phyloP scores from a whole-genome alignment of 257 asterid genomes.

The Scutellaria barbata region DNA sequence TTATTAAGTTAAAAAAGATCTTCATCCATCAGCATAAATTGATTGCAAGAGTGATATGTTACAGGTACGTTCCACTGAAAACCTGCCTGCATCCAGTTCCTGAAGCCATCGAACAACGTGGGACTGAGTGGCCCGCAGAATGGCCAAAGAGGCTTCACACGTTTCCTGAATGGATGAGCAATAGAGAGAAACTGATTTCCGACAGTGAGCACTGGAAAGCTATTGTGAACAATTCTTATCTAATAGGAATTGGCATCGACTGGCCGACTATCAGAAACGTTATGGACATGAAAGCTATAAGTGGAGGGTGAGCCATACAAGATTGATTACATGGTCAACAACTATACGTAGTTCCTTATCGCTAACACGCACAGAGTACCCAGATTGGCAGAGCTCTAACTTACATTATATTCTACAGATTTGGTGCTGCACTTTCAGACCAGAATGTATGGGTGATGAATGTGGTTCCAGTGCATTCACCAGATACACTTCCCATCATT shows the following conservation, averaged over 20 bases:
- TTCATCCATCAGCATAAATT: slow-evolving; percentile 13
- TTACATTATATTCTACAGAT: slow-evolving; percentile 52
- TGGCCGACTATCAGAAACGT: slow-evolving; percentile 81
- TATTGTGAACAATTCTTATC: slow-evolving; percentile 78
- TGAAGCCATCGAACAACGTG: slow-evolving; percentile 83
- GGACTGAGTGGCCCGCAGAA: slow-evolving; percentile 96
- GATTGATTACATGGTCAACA: background rate
- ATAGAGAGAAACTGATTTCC: slow-evolving; percentile 66
- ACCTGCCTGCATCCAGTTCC: slow-evolving; percentile 76
- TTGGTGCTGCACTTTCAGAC: slow-evolving; percentile 87
- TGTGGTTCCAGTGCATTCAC: slow-evolving; percentile 84
- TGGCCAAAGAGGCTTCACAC: slow-evolving; percentile 92
- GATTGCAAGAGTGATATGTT: slow-evolving; percentile 8
- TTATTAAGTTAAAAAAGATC: background rate
- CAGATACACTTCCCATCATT: slow-evolving; percentile 86
- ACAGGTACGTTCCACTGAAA: slow-evolving; percentile 71
- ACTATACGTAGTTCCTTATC: slow-evolving; percentile 8
- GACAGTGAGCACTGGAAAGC: slow-evolving; percentile 84
- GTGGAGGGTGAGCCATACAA: slow-evolving; percentile 78
- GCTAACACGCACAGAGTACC: background rate
- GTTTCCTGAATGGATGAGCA: slow-evolving; percentile 87
- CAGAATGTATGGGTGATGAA: slow-evolving; percentile 92
- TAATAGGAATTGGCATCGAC: slow-evolving; percentile 78
- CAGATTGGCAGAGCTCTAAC: slow-evolving; percentile 6
- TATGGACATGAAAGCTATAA: slow-evolving; percentile 96